Evolutionary conservation across 31 red algal genomes (phyloP), one percentile per base, ranked within the genome.

Genomic region (Odonthalia washingtoniensis): DNA sequence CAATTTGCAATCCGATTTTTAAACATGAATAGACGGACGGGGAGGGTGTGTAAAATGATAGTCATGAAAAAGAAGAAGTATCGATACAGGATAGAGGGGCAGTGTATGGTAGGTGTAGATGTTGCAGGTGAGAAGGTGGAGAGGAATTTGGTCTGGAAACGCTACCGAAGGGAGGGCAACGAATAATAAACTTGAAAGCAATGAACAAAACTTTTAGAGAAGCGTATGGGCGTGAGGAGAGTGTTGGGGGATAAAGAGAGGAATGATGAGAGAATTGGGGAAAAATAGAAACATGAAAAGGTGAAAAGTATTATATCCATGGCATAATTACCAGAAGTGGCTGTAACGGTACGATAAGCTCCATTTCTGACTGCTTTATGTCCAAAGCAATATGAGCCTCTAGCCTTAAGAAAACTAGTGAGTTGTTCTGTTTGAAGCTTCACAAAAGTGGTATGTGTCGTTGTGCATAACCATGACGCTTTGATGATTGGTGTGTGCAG

Each of bases 291-390:
- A n/a, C n/a, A n/a, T n/a, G n/a, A n/a, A n/a, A n/a, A n/a, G n/a
- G n/a, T n/a, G n/a, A n/a, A 4, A 83, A 45, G 66, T 5, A 87
- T 85, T 5, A 98, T 93, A 1, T 82, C 96, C 53, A 90, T 40
- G 4, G 76, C 96, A 70, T 98, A 93, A 57, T 98, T 98, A n/a
- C 96, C 96, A 2, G 96, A 90, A 4, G 96, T 95, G 32, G 96
- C 96, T 0, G 96, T 86, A 0, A 98, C 86, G 5, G 95, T 72
- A 3, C 36, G 43, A 21, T 66, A 44, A 4, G 72, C 43, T 24
- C 36, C 83, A 46, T 37, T 30, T 24, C 34, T 31, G 42, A 46
- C 53, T 5, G 61, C 40, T 0, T 72, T n/a, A 2, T 80, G 33
- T 0, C 87, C 62, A 32, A 76, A 64, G 70, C 80, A 84, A 26